phyloP scores from a whole-genome alignment of 306 rosid species.

The apple (Malus domestica) region DNA sequence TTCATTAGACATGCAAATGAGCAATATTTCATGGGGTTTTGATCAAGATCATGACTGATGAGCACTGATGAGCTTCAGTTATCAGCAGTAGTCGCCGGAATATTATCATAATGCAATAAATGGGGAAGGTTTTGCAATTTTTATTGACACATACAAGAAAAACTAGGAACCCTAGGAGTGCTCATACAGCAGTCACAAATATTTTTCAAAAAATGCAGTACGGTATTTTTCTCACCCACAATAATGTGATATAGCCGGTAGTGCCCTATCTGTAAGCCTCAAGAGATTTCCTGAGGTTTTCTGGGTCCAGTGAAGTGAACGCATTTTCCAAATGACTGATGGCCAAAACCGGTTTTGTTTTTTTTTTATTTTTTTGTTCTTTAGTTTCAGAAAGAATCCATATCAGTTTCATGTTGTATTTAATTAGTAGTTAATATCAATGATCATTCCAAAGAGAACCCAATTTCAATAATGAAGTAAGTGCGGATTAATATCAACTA shows the following conservation, averaged over 20 bases:
- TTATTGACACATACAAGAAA: background rate
- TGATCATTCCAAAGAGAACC: background rate
- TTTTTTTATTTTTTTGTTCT: too few relatives aligned
- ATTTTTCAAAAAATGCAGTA: background rate
- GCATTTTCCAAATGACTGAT: background rate
- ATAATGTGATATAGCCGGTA: background rate
- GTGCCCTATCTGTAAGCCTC: background rate
- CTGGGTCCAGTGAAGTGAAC: background rate
- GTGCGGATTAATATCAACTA: too few relatives aligned
- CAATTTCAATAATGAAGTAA: background rate
- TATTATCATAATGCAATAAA: background rate
- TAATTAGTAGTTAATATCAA: background rate
- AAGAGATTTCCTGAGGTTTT: background rate
- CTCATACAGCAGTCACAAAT: background rate
- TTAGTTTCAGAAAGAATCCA: too few relatives aligned
- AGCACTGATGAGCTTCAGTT: conserved; percentile 36
- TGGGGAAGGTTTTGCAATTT: background rate
- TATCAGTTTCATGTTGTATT: background rate
- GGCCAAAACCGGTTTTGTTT: too few relatives aligned
- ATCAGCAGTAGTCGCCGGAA: background rate
- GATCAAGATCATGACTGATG: conserved; percentile 21
- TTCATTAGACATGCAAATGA: conserved; percentile 38
- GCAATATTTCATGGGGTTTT: conserved; percentile 36
- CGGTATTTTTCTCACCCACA: background rate
- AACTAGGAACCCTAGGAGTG: background rate